A percentile compares a stretch with the other conserved stretches of the same genome.
These are phyloP conservation scores for Diplosphaera chodatii DNA, from an alignment of 139 green algal genomes.

Conservation along the genomic window DNA sequence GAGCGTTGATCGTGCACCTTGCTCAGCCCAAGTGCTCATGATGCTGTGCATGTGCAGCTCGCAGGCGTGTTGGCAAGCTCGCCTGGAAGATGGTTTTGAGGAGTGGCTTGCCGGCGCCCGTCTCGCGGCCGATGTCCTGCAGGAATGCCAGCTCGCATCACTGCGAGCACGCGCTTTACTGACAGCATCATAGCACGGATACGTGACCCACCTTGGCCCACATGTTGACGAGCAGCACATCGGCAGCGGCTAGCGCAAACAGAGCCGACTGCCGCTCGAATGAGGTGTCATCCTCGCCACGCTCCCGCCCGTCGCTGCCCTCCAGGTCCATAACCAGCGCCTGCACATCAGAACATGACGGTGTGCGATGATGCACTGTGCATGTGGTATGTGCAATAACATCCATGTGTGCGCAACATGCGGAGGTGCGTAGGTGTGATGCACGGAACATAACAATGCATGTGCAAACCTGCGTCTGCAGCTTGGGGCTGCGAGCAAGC, in stretches of 20 bases:
- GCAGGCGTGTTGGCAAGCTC: neutral
- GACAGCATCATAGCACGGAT: no score
- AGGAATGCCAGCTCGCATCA: no score
- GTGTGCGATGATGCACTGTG: no score
- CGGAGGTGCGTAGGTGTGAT: no score
- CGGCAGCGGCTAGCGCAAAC: slow-evolving; percentile 90
- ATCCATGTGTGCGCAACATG: no score
- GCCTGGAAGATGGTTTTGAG: slow-evolving; percentile 97
- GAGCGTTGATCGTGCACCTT: neutral
- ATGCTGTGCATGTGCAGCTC: neutral
- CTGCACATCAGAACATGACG: slow-evolving; percentile 34
- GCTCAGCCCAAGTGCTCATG: neutral
- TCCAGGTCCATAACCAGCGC: slow-evolving; percentile 93
- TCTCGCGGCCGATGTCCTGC: slow-evolving; percentile 96
- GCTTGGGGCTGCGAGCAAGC: slow-evolving; percentile 63
- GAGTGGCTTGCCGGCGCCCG: slow-evolving; percentile 91
- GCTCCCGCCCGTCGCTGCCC: slow-evolving; percentile 75
- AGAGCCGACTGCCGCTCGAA: slow-evolving; percentile 96
- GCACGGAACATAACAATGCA: neutral
- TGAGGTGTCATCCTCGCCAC: slow-evolving; percentile 96
- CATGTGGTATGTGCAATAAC: no score
- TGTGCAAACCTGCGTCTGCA: slow-evolving; percentile 12
- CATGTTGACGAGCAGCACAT: slow-evolving; percentile 97
- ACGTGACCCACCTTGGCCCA: no score
- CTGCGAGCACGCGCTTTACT: no score